Evolutionary conservation across 306 rosid species (phyloP).

Genomic region (Prunus kanzakura): DNA sequence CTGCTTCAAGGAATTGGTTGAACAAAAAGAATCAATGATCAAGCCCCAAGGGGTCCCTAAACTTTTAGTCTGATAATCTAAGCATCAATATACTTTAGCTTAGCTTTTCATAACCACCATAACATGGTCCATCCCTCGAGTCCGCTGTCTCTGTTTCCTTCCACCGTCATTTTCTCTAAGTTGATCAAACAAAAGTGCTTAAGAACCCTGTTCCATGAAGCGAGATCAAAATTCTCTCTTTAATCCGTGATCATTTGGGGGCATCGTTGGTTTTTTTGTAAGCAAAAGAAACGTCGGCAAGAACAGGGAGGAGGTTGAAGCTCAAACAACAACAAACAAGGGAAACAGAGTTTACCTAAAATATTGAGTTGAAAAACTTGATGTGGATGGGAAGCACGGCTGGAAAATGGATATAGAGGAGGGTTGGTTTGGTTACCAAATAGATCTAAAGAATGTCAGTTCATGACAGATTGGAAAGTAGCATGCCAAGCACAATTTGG

Average conservation of each 20-base stretch:
- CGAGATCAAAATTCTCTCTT: not conserved
- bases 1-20: not conserved
- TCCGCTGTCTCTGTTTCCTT: no score
- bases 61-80: constrained; percentile 5
- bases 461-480: not conserved
- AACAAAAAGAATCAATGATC: not conserved
- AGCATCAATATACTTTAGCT: not conserved
- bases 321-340: not conserved
- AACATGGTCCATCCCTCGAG: not conserved
- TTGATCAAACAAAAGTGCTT: no score
- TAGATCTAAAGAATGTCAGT: not conserved
- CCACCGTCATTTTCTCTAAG: no score
- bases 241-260: not conserved
- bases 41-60: not conserved
- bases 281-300: not conserved
- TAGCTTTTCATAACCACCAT: no score
- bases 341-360: not conserved
- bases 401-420: no score
- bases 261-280: not conserved
- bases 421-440: not conserved
- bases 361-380: no score
- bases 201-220: not conserved
- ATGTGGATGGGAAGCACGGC: no score
- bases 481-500: not conserved
- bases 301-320: not conserved